Evolutionary conservation across 75 land plant genomes (phyloP).

Genomic region (Larix kaempferi): DNA sequence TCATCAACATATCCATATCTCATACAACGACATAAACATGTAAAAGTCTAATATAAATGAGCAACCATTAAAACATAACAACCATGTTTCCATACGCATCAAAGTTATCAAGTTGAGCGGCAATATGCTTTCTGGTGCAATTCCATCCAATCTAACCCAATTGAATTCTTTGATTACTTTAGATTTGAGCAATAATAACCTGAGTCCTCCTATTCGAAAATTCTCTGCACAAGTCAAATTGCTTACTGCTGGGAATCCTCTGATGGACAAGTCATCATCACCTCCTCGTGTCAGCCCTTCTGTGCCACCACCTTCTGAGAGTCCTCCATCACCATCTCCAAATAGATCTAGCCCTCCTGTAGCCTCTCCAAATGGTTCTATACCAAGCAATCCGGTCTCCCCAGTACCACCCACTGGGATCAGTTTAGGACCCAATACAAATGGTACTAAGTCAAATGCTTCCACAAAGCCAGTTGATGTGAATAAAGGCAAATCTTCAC

Average conservation of each 20-base stretch:
- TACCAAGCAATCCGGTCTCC: neutral
- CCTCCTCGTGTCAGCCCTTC: neutral
- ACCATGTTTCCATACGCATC: too few relatives aligned
- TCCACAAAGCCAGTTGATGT: neutral
- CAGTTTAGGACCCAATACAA: slow-evolving; percentile 6
- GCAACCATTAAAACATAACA: too few relatives aligned
- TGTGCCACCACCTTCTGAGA: slow-evolving; percentile 6
- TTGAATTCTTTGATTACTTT: slow-evolving; percentile 45
- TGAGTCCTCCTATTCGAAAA: slow-evolving; percentile 63
- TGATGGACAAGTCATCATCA: slow-evolving; percentile 12
- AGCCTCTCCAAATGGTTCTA: slow-evolving; percentile 4
- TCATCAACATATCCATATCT: too few relatives aligned
- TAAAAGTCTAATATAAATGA: too few relatives aligned
- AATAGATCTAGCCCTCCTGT: slow-evolving; percentile 7
- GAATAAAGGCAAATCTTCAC: slow-evolving; percentile 13
- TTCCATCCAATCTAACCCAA: slow-evolving; percentile 46
- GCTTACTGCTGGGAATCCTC: slow-evolving; percentile 33
- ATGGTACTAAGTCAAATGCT: slow-evolving; percentile 9
- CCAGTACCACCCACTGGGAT: slow-evolving; percentile 2
- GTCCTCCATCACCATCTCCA: slow-evolving; percentile 13
- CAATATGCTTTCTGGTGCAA: slow-evolving; percentile 56
- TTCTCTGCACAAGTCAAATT: slow-evolving; percentile 44
- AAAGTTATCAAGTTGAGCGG: slow-evolving; percentile 24
- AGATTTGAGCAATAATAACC: slow-evolving; percentile 54
- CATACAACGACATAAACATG: too few relatives aligned